Base-by-base conservation (phyloP, 2,329 filamentous ascomycete species). In the Trichoderma brevicompactum region DNA sequence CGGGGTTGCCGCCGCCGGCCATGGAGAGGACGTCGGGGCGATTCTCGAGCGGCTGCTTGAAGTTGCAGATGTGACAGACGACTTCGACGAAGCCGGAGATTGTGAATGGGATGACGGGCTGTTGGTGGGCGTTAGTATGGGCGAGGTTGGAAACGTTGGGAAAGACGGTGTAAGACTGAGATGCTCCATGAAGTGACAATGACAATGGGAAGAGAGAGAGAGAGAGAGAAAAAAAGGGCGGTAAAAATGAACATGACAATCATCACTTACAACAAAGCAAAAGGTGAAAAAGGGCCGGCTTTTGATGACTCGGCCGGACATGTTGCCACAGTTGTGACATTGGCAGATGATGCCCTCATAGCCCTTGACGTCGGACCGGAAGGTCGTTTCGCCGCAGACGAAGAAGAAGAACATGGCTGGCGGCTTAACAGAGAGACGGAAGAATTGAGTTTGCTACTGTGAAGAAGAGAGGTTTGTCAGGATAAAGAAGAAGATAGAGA, bases 241-340 rank as follows among this genome's bases (percentile, higher is more conserved):
- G 19, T 56, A 58, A 40, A 55, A 15, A 19, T n/a, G 28, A 3
- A 44, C 34, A 66, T 23, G n/a, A 23, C 15, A 38, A 46, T 36
- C 8, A 23, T 54, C 9, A 79, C 84, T 72, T 77, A 88, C 86
- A 61, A 92, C 78, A 77, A 91, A 92, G 81, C 90, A 93, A 73
- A 93, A 88, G 5, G 91, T 93, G 73, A 93, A 93, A 88, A 89
- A 92, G 48, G 87, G 87, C 66, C 88, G 82, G 66, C 82, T 83
- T 76, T 89, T 89, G 72, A 87, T 80, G 65, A 89, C 86, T 67
- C 79, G 80, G 13, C 81, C 87, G 2, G 82, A 80, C 77, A 84
- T 86, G 79, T 89, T 89, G 60, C 87, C 86, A 75, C 87, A 89
- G 76, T 89, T 87, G 75, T 87, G 83, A 72, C 87, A 89, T 71